Conservation (phyloP, 31 red algal species). For the Endocladia muricata region DNA sequence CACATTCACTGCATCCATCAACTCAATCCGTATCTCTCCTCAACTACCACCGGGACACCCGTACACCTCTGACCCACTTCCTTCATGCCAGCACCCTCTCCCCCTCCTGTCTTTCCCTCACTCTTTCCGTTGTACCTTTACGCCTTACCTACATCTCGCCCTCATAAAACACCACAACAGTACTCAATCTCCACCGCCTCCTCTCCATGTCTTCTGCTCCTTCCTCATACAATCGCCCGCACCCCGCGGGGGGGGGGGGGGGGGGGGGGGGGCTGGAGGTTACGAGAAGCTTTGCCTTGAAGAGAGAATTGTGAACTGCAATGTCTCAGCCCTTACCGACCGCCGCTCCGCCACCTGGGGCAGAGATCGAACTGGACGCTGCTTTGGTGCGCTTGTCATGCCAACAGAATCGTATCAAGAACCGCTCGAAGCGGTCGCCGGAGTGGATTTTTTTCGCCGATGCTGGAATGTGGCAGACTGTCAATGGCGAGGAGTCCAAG, state of each 20-base stretch:
- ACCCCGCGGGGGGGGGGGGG: no score
- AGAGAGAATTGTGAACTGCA: not conserved
- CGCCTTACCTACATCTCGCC: no score
- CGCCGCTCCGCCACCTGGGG: not conserved
- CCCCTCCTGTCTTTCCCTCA: no score
- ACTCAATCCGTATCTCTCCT: not conserved
- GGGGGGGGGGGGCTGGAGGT: no score
- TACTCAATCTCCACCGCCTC: no score
- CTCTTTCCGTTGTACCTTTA: no score
- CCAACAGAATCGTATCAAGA: conserved; percentile 50
- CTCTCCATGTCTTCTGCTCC: no score
- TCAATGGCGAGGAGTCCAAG: conserved; percentile 72
- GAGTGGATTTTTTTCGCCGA: conserved; percentile 79
- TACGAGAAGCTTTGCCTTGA: not conserved
- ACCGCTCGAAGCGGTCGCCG: conserved; percentile 61
- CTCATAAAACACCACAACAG: no score
- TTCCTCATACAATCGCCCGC: no score
- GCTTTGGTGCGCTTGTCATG: conserved; percentile 38
- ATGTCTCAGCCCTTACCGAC: not conserved
- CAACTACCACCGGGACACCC: no score
- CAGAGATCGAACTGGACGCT: conserved; percentile 45
- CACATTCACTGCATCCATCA: not conserved
- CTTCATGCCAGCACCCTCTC: no score
- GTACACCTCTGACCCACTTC: no score
- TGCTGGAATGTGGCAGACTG: conserved; percentile 68